Evolutionary conservation across 306 rosid genomes (phyloP), one percentile per base, ranked within the genome.

Genomic region (Quercus wislizeni): DNA sequence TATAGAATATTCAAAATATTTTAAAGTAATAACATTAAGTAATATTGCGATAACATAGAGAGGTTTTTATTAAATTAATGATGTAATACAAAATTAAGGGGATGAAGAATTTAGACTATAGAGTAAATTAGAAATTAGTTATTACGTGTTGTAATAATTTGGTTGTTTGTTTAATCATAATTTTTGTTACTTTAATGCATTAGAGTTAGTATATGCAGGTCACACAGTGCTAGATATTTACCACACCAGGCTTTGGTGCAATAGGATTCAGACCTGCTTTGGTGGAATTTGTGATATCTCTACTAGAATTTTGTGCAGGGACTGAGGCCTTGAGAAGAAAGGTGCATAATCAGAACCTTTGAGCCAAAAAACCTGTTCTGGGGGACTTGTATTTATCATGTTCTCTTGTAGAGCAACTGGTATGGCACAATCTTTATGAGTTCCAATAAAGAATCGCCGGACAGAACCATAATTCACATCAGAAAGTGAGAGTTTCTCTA

Each of bases 291-390:
- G 88, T 69, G 99, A 89, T 79, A 96, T 90, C 85, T 96, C 98
- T 72, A 90, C 86, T 74, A 96, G 80, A 35, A 96, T 81, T 87
- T 91, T 96, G 90, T 96, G 94, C 31, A 96, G 80, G 55, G 98
- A 97, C 87, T 93, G 99, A 80, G 98, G 98, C 83, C 87, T 96
- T 35, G 99, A 96, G 92, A 96, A 96, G 78, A 96, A 93, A 3
- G 99, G 99, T 9, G 98, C 88, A 83, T 96, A 94, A 85, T 96
- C 98, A 4, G 98, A 94, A 11, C 94, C 93, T 80, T 96, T 96
- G 25, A 96, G 75, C 55, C 83, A 81, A 75, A 93, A 90, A 69
- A 90, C 96, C 77, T 87, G 85, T 52, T 96, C 93, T 1, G 98
- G 96, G 13, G 94, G 91, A 81, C 85, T 89, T 49, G 82, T 89